These are phyloP conservation scores for Colletotrichum liaoningense DNA, from an alignment of 2,329 filamentous ascomycete species.

Conservation along the genomic window DNA sequence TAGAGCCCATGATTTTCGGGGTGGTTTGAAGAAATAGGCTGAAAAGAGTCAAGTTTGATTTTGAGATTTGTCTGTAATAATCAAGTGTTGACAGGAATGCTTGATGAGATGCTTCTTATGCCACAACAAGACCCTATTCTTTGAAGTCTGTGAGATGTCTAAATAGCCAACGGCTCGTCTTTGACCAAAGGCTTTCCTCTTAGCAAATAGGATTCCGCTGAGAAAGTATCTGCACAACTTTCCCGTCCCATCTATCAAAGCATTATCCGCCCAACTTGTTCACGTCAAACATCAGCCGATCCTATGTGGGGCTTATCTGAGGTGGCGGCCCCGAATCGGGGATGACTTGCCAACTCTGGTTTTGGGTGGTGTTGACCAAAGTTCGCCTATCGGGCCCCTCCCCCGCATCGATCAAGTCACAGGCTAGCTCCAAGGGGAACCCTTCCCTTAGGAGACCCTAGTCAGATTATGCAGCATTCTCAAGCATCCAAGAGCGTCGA, in stretches of 20 bases:
- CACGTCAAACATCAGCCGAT: background rate
- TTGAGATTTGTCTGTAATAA: background rate
- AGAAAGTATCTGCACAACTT: background rate
- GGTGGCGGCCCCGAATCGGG: background rate
- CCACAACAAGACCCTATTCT: background rate
- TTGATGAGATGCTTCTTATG: background rate
- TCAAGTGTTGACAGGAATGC: background rate
- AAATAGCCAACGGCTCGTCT: background rate
- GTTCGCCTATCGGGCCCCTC: slow-evolving; percentile 7
- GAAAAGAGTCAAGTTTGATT: background rate
- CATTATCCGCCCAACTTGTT: background rate
- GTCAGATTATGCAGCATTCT: background rate
- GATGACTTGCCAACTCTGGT: slow-evolving; percentile 14
- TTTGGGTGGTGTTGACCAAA: slow-evolving; percentile 5
- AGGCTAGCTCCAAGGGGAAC: background rate
- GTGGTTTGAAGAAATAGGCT: background rate
- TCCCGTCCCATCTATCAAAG: background rate
- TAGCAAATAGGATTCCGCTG: background rate
- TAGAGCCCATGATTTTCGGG: slow-evolving; percentile 1
- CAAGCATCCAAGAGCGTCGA: background rate
- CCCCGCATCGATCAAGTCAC: slow-evolving; percentile 7
- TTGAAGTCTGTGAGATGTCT: background rate
- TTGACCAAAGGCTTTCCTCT: background rate
- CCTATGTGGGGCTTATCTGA: slow-evolving; percentile 4
- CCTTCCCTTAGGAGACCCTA: background rate